A percentile compares a stretch with the other conserved stretches of the same genome.
Conservation (phyloP, 176 grass and related monocot genomes). For the Bonia amplexicaulis region DNA sequence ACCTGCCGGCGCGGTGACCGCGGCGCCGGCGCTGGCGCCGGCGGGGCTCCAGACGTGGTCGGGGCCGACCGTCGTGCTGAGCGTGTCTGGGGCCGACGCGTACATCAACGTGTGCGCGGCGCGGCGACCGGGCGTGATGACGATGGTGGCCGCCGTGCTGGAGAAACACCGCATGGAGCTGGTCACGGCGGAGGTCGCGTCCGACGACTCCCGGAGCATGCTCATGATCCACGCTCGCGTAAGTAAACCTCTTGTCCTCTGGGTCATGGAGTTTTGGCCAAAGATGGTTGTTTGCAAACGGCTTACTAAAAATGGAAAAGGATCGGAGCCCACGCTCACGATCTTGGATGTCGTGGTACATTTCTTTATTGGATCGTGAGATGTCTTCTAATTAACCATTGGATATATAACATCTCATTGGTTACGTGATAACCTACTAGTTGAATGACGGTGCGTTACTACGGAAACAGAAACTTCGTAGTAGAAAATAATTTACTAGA, state of each 20-base stretch:
- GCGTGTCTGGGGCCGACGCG: constrained; percentile 30
- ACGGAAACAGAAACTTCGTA: no score
- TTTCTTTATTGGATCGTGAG: no score
- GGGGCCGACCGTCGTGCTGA: constrained; percentile 51
- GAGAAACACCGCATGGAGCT: constrained; percentile 61
- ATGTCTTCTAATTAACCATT: no score
- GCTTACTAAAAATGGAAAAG: background rate
- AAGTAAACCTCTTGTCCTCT: constrained; percentile 21
- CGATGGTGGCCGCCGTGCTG: constrained; percentile 35
- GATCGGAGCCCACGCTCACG: no score
- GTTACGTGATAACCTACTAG: no score
- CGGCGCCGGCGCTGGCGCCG: background rate
- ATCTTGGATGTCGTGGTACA: no score
- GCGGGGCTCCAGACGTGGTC: constrained; percentile 56
- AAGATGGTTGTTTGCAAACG: background rate
- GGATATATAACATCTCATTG: no score
- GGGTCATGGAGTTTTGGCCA: background rate
- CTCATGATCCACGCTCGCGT: constrained; percentile 59
- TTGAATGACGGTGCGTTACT: no score
- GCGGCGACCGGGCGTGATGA: constrained; percentile 30
- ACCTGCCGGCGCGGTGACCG: background rate
- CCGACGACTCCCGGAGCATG: constrained; percentile 12
- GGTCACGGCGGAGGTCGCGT: constrained; percentile 29
- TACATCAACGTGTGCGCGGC: constrained; percentile 35
- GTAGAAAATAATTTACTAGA: no score